phyloP scores from a whole-genome alignment of 2,329 filamentous ascomycete species.

The Conoideocrella luteorostrata region DNA sequence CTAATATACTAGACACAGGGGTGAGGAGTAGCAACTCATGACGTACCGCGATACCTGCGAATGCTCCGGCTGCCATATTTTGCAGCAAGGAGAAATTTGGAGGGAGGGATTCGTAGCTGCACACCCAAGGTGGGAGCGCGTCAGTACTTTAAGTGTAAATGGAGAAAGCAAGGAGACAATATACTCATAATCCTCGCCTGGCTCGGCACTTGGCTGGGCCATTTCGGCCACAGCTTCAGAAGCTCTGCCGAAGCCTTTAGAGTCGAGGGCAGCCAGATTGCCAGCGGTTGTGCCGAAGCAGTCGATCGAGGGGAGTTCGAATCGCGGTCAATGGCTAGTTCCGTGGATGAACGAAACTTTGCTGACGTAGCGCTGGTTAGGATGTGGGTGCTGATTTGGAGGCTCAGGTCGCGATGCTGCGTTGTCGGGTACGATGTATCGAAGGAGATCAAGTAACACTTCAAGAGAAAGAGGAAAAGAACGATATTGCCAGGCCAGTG shows the following conservation, averaged over 20 bases:
- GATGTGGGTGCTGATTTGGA: too few relatives aligned
- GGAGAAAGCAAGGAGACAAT: conserved; percentile 15
- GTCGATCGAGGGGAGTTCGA: neutral
- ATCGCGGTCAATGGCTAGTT: neutral
- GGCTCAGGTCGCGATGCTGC: too few relatives aligned
- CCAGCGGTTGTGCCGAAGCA: conserved; percentile 13
- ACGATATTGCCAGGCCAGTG: neutral
- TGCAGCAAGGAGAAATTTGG: conserved; percentile 89
- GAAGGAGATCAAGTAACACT: too few relatives aligned
- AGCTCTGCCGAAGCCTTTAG: conserved; percentile 55
- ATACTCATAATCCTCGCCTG: conserved; percentile 61
- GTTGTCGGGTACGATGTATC: too few relatives aligned
- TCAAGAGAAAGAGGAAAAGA: neutral
- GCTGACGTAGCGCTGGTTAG: too few relatives aligned
- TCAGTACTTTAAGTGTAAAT: too few relatives aligned
- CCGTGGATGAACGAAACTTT: neutral
- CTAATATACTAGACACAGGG: too few relatives aligned
- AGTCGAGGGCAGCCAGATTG: conserved; percentile 58
- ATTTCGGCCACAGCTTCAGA: conserved; percentile 62
- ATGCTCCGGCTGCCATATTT: conserved; percentile 94
- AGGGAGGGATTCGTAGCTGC: conserved; percentile 85
- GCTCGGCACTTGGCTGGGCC: conserved; percentile 61
- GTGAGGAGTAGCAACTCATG: neutral
- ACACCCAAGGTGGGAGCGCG: too few relatives aligned
- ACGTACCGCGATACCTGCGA: conserved; percentile 88